phyloP scores from a whole-genome alignment of 495 filamentous ascomycete species.

The Staphylotrichum longicolle region DNA sequence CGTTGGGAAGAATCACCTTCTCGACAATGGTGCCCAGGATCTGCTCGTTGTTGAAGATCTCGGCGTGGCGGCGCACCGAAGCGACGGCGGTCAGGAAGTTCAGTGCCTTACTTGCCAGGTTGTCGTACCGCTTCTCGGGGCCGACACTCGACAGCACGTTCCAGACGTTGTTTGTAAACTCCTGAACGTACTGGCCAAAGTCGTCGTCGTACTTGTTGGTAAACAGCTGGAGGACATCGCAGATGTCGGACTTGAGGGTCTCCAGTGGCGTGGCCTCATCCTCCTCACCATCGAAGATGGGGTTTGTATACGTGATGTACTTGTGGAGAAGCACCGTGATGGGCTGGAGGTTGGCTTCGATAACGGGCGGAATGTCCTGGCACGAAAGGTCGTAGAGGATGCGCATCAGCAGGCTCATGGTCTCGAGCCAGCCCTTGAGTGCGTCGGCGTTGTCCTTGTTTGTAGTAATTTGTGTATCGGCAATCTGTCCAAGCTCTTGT shows the following conservation, averaged over 20 bases:
- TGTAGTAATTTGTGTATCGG: slow-evolving; percentile 72
- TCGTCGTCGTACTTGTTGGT: slow-evolving; percentile 92
- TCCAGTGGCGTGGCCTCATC: slow-evolving; percentile 81
- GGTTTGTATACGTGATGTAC: slow-evolving; percentile 86
- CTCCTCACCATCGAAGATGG: slow-evolving; percentile 76
- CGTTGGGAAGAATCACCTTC: slow-evolving; percentile 91
- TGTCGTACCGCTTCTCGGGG: slow-evolving; percentile 87
- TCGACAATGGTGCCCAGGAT: slow-evolving; percentile 81
- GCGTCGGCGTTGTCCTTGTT: slow-evolving; percentile 69
- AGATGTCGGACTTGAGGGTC: slow-evolving; percentile 85
- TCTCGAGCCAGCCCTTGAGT: slow-evolving; percentile 72
- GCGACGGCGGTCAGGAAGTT: slow-evolving; percentile 92
- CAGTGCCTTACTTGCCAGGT: slow-evolving; percentile 88
- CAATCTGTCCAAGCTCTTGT: slow-evolving; percentile 49
- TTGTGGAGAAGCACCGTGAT: slow-evolving; percentile 83
- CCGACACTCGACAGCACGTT: slow-evolving; percentile 81
- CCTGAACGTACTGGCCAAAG: slow-evolving; percentile 70
- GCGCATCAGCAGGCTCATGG: slow-evolving; percentile 82
- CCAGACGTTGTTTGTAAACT: slow-evolving; percentile 89
- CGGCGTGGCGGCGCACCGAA: slow-evolving; percentile 69
- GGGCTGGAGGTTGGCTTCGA: slow-evolving; percentile 76
- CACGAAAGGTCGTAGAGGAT: slow-evolving; percentile 93
- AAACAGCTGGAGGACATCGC: slow-evolving; percentile 81
- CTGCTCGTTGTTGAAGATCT: slow-evolving; percentile 76
- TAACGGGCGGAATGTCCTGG: slow-evolving; percentile 91